Percentiles rank a stretch among this genome's conserved stretches.
Evolutionary conservation across 768 basidiomycete species (phyloP).

Genomic region (Crassisporium funariophilum): DNA sequence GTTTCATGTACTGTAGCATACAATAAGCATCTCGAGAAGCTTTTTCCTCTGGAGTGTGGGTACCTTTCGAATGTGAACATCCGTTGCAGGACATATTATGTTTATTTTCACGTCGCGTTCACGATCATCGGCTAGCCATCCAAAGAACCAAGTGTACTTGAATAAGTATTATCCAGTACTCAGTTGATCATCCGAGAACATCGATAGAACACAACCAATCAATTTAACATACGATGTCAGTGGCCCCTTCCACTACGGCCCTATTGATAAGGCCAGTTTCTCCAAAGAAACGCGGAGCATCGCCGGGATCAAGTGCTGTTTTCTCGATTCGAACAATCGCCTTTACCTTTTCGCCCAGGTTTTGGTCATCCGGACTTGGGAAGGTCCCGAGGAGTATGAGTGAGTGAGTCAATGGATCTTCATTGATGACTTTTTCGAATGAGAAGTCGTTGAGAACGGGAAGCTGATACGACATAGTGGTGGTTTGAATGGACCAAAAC

Average conservation of each 20-base stretch:
- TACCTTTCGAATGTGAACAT: constrained; percentile 86
- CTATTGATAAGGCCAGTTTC: constrained; percentile 40
- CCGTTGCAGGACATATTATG: constrained; percentile 86
- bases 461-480: no score
- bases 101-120: constrained; percentile 78
- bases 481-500: no score
- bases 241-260: constrained; percentile 54
- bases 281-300: constrained; percentile 40
- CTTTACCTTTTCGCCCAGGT: constrained; percentile 31
- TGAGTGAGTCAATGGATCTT: constrained; percentile 64
- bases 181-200: no score
- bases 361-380: no score
- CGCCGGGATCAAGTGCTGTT: constrained; percentile 56
- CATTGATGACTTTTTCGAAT: constrained; percentile 57
- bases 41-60: neutral
- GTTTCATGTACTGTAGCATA: constrained; percentile 87
- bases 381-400: constrained; percentile 72
- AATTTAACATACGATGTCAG: constrained; percentile 71
- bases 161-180: constrained; percentile 5
- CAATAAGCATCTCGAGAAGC: neutral
- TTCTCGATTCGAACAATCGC: constrained; percentile 78
- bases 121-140: constrained; percentile 54
- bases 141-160: constrained; percentile 84
- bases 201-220: no score
- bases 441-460: no score